Base-by-base conservation (phyloP, 352 stramenopile species). In the Albugo candida region DNA sequence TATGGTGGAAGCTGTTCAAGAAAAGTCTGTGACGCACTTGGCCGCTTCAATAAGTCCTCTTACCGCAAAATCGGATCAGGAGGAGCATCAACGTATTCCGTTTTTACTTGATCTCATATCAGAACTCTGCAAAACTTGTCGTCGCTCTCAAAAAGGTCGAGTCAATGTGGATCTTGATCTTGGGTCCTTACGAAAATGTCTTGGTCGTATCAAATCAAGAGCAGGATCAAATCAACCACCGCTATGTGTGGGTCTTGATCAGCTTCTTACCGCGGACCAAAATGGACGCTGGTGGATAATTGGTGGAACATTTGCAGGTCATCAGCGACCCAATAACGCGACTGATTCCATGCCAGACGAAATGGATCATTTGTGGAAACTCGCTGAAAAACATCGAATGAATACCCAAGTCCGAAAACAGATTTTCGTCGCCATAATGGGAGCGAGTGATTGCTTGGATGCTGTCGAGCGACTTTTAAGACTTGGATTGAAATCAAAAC, bases 371-470 rank as follows among this genome's bases (percentile, higher is more conserved):
- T 59, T 98, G 11, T 45, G 97, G 13, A 67, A 87, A 40, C 65
- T 97, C 19, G 94, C 94, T 31, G 74, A 91, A 18, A 97, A 95
- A 59, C 87, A 97, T 61, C 84, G 91, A 52, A 98, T 98, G 93
- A 98, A 98, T 57, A 97, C 92, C 21, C 73, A 97, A 53, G 66
- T 93, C 20, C 84, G 92, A 39, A 81, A 92, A 51, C 78, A 91
- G 36, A 96, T 97, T 47, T 98, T 98, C 58, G 94, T 95, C 47
- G 94, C 94, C 21, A 87, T 98, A 55, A 98, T 98, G 88, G 84
- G 83, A 20, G 89, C 82, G 14, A 68, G 76, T 18, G 94, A 98
- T 60, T 96, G 77, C 51, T 71, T 97, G 41, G 93, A 98, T 61
- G 88, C 92, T 1, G 95, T 97, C 58, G 92, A 97, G 57, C 92